Evolutionary conservation across 2,329 filamentous ascomycete genomes (phyloP).

Genomic region (Ceratocystis harringtonii): DNA sequence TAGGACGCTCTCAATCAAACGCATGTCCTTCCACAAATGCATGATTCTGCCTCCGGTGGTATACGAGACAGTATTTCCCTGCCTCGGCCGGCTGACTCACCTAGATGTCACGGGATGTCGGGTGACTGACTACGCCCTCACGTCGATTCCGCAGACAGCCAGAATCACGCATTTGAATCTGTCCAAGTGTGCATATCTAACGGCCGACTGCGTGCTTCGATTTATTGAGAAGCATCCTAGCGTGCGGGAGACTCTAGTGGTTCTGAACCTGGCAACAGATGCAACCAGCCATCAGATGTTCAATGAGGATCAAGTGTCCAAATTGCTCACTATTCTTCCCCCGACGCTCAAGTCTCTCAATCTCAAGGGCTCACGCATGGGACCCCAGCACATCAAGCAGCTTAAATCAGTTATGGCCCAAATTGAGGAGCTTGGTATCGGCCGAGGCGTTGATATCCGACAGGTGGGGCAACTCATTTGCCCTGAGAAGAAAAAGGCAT

Average conservation of each 20-base stretch:
- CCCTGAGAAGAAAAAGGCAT: conserved; percentile 44
- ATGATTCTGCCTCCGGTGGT: conserved; percentile 50
- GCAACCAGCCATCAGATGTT: conserved; percentile 57
- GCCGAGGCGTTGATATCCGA: conserved; percentile 47
- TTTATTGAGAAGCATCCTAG: conserved; percentile 60
- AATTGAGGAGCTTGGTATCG: conserved; percentile 56
- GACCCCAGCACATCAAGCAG: conserved; percentile 46
- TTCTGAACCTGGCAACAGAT: conserved; percentile 59
- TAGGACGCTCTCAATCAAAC: conserved; percentile 34
- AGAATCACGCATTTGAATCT: conserved; percentile 63
- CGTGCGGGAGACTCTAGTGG: conserved; percentile 47
- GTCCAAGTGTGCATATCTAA: conserved; percentile 57
- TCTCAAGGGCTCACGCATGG: conserved; percentile 59
- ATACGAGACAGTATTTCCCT: conserved; percentile 57
- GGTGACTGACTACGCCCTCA: conserved; percentile 55
- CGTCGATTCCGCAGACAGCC: conserved; percentile 55
- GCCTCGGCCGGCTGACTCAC: conserved; percentile 54
- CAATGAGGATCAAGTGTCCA: conserved; percentile 47
- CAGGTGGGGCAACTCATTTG: conserved; percentile 54
- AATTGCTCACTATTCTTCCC: conserved; percentile 51
- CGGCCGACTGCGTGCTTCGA: conserved; percentile 49
- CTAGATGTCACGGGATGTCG: conserved; percentile 67
- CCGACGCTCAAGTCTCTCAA: conserved; percentile 56
- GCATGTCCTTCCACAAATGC: conserved; percentile 66
- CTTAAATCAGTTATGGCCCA: conserved; percentile 25